Evolutionary conservation across 164 flowering plant species (phyloP).

Genomic region (Kingdonia uniflora): DNA sequence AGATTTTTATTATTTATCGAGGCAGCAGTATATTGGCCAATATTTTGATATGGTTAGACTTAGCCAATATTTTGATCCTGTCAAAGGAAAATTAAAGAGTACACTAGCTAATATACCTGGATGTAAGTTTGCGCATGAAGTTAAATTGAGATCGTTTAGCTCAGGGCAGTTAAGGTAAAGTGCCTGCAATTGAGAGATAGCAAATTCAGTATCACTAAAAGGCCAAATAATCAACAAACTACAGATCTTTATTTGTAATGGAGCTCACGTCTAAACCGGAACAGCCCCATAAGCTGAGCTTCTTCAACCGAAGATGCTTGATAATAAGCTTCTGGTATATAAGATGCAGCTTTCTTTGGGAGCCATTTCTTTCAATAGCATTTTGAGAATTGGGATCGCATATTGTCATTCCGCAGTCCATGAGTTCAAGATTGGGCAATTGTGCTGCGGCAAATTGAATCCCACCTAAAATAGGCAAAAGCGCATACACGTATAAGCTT

Average conservation of each 20-base stretch:
- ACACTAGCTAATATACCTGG: conserved; percentile 47
- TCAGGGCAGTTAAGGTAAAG: conserved; percentile 78
- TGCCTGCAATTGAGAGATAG: conserved; percentile 51
- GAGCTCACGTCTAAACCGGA: conserved; percentile 81
- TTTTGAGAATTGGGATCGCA: conserved; percentile 42
- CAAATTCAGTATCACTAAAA: conserved; percentile 8
- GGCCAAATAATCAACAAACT: background rate
- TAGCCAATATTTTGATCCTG: too few species aligned
- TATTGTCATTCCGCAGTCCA: conserved; percentile 96
- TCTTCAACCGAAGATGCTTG: conserved; percentile 68
- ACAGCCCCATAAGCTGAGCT: conserved; percentile 99
- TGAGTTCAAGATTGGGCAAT: conserved; percentile 74
- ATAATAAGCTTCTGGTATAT: conserved; percentile 81
- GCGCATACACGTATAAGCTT: too few species aligned
- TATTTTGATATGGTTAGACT: too few species aligned
- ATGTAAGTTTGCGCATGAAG: conserved; percentile 70
- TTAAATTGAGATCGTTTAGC: conserved; percentile 77
- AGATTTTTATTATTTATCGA: too few species aligned
- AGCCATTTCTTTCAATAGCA: conserved; percentile 19
- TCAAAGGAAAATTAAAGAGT: background rate
- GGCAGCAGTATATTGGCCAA: too few species aligned
- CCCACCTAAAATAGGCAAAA: conserved; percentile 46
- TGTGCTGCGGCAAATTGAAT: conserved; percentile 96
- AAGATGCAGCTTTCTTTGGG: conserved; percentile 34
- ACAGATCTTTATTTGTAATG: background rate